Evolutionary conservation across 2,329 filamentous ascomycete genomes (phyloP), one percentile per base, ranked within the genome.

Genomic region (Colletotrichum abscissum): DNA sequence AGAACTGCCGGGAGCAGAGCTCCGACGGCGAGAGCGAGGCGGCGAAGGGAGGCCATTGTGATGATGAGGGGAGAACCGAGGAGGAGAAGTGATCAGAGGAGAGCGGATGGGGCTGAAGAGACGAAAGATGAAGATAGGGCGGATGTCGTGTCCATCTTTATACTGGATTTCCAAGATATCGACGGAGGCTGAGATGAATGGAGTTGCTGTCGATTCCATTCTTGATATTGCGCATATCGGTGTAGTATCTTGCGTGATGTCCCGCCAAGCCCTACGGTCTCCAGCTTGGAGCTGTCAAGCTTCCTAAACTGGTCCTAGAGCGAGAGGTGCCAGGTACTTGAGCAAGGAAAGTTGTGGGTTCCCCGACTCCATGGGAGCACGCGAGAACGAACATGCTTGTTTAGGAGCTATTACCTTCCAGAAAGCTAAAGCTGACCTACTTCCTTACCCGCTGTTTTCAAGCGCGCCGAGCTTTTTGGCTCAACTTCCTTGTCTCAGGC

Each of bases 1-100:
- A 74, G 77, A 60, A 76, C 78, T 24, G 77, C 79, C 2, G 80
- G 80, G 72, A 81, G 79, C 73, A 82, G 75, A 62, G 80, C 80
- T 77, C 79, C 80, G 16, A 82, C 63, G 64, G 74, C 76, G 67
- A 82, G 76, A 57, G 79, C 80, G 67, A 81, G 72, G 59, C 76
- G 77, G 74, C 78, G 79, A 64, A 81, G 59, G 76, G 72, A 80
- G 67, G 79, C 62, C 80, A 81, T 81, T 63, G 33, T 76, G 55
- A 42, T n/a, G 65, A 64, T 28, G 70, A 56, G 46, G 14, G 1
- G 14, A 38, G 65, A 46, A 57, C 58, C 59, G 42, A 19, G 35
- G 42, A 46, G 56, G 26, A 28, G 24, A 7, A 16, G 35, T 64
- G 66, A 59, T 60, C 49, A 56, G 38, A 28, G 2, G 19, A 24